Evolutionary conservation across 768 basidiomycete genomes (phyloP).

Genomic region (Lyophyllum atratum): DNA sequence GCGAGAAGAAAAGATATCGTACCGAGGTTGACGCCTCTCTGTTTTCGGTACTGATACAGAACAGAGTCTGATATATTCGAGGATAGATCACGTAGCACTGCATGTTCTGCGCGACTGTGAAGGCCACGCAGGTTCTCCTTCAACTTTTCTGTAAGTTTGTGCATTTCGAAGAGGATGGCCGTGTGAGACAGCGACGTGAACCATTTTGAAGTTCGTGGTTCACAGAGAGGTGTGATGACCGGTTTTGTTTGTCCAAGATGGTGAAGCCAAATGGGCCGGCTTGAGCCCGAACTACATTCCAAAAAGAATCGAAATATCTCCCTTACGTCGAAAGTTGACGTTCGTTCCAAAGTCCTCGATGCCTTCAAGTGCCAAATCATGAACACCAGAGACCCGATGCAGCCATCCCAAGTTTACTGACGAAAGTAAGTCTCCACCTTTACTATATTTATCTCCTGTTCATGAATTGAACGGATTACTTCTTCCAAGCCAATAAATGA

Average conservation of each 20-base stretch:
- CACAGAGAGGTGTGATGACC: neutral
- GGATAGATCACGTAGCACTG: neutral
- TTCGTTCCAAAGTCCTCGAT: no score
- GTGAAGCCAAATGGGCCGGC: neutral
- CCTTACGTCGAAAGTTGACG: no score
- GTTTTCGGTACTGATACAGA: constrained; percentile 62
- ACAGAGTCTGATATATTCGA: neutral
- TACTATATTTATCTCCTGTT: no score
- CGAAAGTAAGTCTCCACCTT: no score
- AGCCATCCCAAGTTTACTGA: no score
- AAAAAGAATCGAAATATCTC: no score
- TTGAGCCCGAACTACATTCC: no score
- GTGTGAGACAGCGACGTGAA: neutral
- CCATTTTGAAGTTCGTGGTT: neutral
- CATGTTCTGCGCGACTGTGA: neutral
- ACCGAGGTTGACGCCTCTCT: constrained; percentile 85
- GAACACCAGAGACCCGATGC: no score
- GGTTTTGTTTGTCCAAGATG: neutral
- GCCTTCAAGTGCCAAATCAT: no score
- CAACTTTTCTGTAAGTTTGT: constrained; percentile 1
- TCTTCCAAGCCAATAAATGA: no score
- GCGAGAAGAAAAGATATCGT: constrained; percentile 22
- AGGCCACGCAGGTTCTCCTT: neutral
- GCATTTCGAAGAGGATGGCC: neutral
- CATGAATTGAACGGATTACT: no score